Conservation (phyloP, 176 grass and related monocot genomes). For the Pontederia crassipes region DNA sequence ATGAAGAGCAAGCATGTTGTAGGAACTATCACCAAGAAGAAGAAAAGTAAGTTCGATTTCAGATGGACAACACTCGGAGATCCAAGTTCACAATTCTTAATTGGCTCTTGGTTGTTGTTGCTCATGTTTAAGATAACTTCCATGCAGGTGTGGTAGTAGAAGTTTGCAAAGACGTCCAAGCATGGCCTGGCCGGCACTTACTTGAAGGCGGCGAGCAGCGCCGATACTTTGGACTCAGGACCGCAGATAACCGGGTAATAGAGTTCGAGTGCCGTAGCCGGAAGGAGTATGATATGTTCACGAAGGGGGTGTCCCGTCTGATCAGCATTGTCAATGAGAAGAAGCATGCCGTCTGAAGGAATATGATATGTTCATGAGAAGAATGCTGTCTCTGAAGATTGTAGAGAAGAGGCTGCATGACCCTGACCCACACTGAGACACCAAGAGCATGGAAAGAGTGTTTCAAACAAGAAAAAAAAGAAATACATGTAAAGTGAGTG, state of each 20-base stretch:
- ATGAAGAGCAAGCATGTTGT: slow-evolving; percentile 86
- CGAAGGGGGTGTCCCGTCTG: slow-evolving; percentile 68
- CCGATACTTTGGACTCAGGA: slow-evolving; percentile 81
- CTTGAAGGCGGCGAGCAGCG: slow-evolving; percentile 67
- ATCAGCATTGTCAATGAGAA: slow-evolving; percentile 40
- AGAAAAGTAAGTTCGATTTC: slow-evolving; percentile 47
- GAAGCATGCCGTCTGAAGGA: slow-evolving; percentile 31
- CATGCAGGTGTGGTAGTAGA: slow-evolving; percentile 60
- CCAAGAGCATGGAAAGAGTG: too few species aligned
- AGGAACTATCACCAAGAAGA: slow-evolving; percentile 92
- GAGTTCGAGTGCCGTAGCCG: slow-evolving; percentile 75
- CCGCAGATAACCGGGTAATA: slow-evolving; percentile 76
- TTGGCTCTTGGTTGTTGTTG: background rate
- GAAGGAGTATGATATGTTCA: slow-evolving; percentile 70
- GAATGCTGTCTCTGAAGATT: too few species aligned
- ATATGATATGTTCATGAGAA: too few species aligned
- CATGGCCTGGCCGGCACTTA: slow-evolving; percentile 84
- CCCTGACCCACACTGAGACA: too few species aligned
- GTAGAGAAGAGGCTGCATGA: too few species aligned
- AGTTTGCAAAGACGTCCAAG: slow-evolving; percentile 69
- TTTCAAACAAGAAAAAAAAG: too few species aligned
- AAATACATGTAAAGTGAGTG: too few species aligned
- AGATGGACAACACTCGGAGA: background rate
- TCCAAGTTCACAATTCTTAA: background rate
- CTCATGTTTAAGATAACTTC: background rate